Evolutionary conservation across 345 rosid species (phyloP).

Genomic region (Citrus maxima): DNA sequence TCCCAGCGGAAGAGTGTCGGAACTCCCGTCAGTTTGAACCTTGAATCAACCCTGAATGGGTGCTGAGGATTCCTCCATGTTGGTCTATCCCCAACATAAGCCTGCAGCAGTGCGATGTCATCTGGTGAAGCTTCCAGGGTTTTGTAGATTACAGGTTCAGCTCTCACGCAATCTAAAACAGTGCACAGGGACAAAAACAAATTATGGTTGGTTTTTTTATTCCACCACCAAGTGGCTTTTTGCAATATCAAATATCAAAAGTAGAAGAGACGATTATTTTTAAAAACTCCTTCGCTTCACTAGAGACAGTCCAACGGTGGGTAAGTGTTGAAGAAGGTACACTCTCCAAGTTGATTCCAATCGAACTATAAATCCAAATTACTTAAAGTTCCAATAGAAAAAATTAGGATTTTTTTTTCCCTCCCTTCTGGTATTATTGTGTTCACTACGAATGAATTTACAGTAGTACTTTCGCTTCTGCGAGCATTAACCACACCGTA

Average conservation of each 20-base stretch:
- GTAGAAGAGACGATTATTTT: too few species aligned
- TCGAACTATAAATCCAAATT: too few species aligned
- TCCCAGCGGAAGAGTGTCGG: constrained; percentile 80
- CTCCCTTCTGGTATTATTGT: too few species aligned
- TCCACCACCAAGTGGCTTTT: background rate
- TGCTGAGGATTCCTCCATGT: constrained; percentile 82
- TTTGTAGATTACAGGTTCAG: constrained; percentile 82
- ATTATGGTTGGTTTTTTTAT: background rate
- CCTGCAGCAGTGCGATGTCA: constrained; percentile 57
- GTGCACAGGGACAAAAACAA: background rate
- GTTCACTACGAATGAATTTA: too few species aligned
- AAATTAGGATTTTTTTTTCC: background rate
- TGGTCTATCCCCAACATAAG: constrained; percentile 80
- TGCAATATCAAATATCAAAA: background rate
- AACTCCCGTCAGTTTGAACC: constrained; percentile 74
- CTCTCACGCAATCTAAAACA: constrained; percentile 79
- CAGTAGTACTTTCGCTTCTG: background rate
- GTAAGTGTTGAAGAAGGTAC: too few species aligned
- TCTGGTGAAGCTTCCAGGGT: constrained; percentile 60
- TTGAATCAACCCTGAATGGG: constrained; percentile 68
- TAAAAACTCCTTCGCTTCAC: too few species aligned
- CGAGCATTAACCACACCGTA: background rate
- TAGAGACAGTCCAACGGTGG: too few species aligned
- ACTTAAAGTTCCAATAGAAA: background rate
- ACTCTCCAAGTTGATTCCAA: too few species aligned